A percentile compares a stretch with the other conserved stretches of the same genome.
Conservation (phyloP, 2,329 filamentous ascomycete species). For the Grosmannia huntii region DNA sequence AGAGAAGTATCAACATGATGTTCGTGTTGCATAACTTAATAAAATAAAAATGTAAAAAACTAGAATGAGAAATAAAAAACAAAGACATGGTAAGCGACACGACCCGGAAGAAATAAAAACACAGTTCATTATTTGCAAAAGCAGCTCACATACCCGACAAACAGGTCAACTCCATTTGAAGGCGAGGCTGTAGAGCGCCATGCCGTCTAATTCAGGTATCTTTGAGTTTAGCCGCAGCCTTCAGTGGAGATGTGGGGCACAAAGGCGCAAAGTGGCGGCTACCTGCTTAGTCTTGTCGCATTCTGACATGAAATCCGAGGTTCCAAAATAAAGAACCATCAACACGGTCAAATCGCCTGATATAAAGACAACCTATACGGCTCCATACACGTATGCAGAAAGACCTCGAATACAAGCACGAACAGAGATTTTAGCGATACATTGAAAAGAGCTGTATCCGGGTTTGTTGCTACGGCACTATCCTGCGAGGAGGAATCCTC, state of each 20-base stretch:
- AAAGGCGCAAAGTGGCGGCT: background rate
- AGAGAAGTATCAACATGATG: too few relatives aligned
- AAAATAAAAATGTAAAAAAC: too few relatives aligned
- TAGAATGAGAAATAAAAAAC: too few relatives aligned
- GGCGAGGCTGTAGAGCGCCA: background rate
- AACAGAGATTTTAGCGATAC: background rate
- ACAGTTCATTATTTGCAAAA: too few relatives aligned
- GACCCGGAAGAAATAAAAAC: too few relatives aligned
- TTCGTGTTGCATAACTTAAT: too few relatives aligned
- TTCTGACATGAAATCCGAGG: background rate
- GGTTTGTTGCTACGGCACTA: background rate
- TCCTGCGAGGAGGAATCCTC: background rate
- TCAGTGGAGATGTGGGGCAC: background rate
- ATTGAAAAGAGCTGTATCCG: too few relatives aligned
- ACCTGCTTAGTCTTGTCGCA: background rate
- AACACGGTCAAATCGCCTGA: background rate
- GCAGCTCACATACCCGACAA: too few relatives aligned
- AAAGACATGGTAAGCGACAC: too few relatives aligned
- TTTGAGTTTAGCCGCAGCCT: background rate
- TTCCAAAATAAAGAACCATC: conserved; percentile 5
- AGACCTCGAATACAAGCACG: background rate
- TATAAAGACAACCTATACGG: background rate
- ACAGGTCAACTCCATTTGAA: background rate
- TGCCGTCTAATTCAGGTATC: background rate
- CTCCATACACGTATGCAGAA: background rate